Percentiles rank a stretch among this genome's conserved stretches.
These are phyloP conservation scores for Echeveria elegans DNA, from an alignment of 164 flowering plant species.

Conservation along the genomic window DNA sequence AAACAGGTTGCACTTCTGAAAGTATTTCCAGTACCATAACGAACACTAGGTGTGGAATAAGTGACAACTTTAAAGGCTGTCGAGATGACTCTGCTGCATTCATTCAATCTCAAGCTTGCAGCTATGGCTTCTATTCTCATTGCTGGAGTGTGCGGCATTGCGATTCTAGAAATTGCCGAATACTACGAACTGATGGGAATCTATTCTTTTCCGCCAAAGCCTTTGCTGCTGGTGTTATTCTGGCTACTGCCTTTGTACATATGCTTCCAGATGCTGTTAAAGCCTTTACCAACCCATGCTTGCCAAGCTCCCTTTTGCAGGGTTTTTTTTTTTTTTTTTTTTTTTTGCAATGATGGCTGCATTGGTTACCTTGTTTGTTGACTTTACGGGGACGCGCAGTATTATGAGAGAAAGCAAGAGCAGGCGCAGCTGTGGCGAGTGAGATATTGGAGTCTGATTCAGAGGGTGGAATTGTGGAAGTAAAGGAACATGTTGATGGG, in stretches of 20 bases:
- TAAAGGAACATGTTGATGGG: conserved; percentile 15
- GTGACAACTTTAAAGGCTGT: conserved; percentile 27
- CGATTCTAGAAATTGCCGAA: conserved; percentile 48
- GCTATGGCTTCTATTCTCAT: conserved; percentile 65
- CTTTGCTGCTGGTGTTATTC: conserved; percentile 93
- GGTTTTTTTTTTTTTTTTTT: conserved; percentile 74
- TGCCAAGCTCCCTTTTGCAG: conserved; percentile 67
- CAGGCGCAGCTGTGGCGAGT: conserved; percentile 15
- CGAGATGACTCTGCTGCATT: conserved; percentile 52
- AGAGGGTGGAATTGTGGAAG: conserved; percentile 28
- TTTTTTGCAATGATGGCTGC: conserved; percentile 83
- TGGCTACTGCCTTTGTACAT: conserved; percentile 94
- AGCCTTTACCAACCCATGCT: conserved; percentile 51
- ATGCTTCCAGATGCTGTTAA: conserved; percentile 66
- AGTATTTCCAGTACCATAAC: conserved; percentile 35
- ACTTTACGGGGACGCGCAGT: conserved; percentile 82
- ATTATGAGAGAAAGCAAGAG: conserved; percentile 65
- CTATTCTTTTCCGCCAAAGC: conserved; percentile 76
- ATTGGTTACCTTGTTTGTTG: conserved; percentile 53
- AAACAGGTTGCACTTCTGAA: conserved; percentile 22
- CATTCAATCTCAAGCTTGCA: conserved; percentile 44
- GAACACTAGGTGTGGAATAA: conserved; percentile 24
- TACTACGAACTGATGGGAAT: conserved; percentile 59
- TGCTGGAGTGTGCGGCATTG: conserved; percentile 58
- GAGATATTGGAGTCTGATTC: conserved; percentile 19